These are phyloP conservation scores for Fusarium sp. DNA, from an alignment of 2,329 filamentous ascomycete species.

Conservation along the genomic window DNA sequence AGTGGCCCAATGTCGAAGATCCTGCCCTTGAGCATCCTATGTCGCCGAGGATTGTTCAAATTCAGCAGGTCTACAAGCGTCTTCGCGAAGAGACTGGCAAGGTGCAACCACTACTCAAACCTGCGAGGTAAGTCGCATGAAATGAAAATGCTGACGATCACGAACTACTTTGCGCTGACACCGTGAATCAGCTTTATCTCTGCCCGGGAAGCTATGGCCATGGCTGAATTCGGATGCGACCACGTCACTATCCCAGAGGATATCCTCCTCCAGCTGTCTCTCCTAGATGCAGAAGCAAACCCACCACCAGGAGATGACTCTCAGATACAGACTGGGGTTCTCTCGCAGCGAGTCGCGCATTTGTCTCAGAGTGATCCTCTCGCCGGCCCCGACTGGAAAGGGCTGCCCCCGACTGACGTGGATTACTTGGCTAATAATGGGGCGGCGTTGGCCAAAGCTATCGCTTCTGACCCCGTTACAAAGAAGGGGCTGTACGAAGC, in stretches of 20 bases:
- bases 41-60: constrained; percentile 1
- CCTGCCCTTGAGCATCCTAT: constrained; percentile 17
- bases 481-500: not conserved
- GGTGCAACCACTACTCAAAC: not conserved
- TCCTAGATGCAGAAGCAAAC: not conserved
- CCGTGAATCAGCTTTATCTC: not conserved
- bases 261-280: not conserved
- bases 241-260: not conserved
- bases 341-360: not conserved
- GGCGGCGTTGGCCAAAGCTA: not conserved
- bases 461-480: not conserved
- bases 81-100: not conserved
- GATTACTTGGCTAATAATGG: not conserved
- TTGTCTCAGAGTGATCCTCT: not conserved
- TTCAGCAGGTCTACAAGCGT: not conserved
- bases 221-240: constrained; percentile 3
- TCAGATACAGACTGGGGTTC: rapidly evolving
- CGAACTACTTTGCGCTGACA: not conserved
- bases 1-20: constrained; percentile 4
- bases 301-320: not conserved
- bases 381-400: not conserved
- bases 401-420: not conserved
- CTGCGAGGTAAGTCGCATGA: not conserved
- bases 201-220: not conserved
- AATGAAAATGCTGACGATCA: rapidly evolving